These are phyloP conservation scores for Fusarium beomiforme DNA, from an alignment of 2,329 filamentous ascomycete species.

Conservation along the genomic window DNA sequence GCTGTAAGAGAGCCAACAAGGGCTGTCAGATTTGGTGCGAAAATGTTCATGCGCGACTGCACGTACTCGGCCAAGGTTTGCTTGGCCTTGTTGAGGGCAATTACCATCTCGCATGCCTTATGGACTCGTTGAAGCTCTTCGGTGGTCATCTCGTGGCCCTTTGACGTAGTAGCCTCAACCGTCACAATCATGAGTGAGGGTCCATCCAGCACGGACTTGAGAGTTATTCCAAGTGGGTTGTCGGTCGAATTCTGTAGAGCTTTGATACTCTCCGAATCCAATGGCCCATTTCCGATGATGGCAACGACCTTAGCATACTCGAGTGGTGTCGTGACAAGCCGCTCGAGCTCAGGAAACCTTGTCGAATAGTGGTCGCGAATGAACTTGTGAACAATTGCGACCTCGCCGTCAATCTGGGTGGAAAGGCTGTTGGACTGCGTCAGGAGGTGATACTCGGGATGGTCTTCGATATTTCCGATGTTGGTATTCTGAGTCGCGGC, in stretches of 20 bases:
- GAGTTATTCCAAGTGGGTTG: constrained; percentile 78
- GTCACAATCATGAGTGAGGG: constrained; percentile 95
- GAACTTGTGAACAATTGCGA: constrained; percentile 94
- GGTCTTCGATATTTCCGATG: constrained; percentile 88
- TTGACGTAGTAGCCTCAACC: constrained; percentile 90
- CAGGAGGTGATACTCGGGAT: constrained; percentile 88
- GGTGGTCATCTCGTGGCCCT: constrained; percentile 80
- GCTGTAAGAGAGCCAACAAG: constrained; percentile 93
- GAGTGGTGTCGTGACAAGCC: constrained; percentile 87
- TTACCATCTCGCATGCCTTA: constrained; percentile 84
- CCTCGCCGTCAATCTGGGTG: constrained; percentile 91
- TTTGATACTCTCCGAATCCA: constrained; percentile 85
- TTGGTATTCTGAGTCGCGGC: constrained; percentile 71
- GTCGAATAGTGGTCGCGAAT: constrained; percentile 95
- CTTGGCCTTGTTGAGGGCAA: constrained; percentile 89
- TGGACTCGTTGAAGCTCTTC: constrained; percentile 79
- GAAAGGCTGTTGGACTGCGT: constrained; percentile 91
- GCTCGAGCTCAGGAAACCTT: constrained; percentile 92
- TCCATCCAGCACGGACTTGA: constrained; percentile 85
- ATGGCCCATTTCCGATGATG: constrained; percentile 90
- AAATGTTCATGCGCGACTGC: constrained; percentile 95
- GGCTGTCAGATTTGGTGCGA: constrained; percentile 91
- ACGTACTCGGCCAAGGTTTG: constrained; percentile 91
- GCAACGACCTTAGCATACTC: constrained; percentile 96
- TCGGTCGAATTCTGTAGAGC: constrained; percentile 78